Evolutionary conservation across 768 basidiomycete genomes (phyloP), one percentile per base, ranked within the genome.

Genomic region (Sporobolomyces phaffii): DNA sequence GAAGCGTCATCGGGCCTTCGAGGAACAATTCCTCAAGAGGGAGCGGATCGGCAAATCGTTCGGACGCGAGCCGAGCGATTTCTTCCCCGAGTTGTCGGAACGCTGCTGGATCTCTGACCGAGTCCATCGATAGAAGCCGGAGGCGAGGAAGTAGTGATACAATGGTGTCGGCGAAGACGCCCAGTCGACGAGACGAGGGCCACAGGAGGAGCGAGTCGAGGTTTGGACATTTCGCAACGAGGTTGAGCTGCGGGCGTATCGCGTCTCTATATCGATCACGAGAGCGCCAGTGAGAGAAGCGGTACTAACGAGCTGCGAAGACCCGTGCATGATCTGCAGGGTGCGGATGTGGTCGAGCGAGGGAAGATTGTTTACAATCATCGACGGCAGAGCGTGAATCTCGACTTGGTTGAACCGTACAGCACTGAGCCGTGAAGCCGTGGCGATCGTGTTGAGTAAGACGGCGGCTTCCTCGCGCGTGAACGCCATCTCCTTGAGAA

Each of bases 21-120:
- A 70, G 64, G 57, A 70, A 70, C 18, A 70, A 60, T 51, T 70
- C 69, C 22, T 62, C 61, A 51, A 70, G 64, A 2, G 64, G 69
- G 17, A 70, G 44, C 28, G 43, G 56, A 6, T 58, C 56, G 20
- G 56, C 56, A 31, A 31, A 58, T 9, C 56, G 51, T 22, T 33
- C 28, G 13, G n/a, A 26, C 31, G 49, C 26, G 24, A 13, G n/a
- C 54, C n/a, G 29, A 9, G 41, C 22, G 41, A 70, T 53, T 36
- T 62, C 60, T 20, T 70, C 45, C 3, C 49, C 60, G 20, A 70
- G 28, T 2, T n/a, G 5, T 2, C 47, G 34, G 57, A 70, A 65
- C 2, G 36, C 29, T 4, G 36, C 11, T 3, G 69, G 60, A 17
- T 60, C 64, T 13, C 22, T 48, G 8, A 70, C 69, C 10, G 69